A percentile compares a stretch with the other conserved stretches of the same genome.
phyloP scores from a whole-genome alignment of 83 land plant genomes.

The Thuja plicata region DNA sequence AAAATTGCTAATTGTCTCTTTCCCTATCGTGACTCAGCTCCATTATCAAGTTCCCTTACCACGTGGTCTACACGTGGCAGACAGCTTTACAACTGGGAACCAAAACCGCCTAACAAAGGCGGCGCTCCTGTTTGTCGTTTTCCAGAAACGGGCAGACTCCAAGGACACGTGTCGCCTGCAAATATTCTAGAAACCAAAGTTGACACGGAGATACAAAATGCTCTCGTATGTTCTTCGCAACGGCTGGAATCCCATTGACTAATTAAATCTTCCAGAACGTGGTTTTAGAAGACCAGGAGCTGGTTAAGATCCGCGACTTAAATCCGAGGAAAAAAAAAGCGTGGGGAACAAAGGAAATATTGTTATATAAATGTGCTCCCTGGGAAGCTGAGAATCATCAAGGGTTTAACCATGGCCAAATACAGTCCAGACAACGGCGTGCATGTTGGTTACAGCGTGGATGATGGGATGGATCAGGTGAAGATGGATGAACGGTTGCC shows the following conservation, averaged over 20 bases:
- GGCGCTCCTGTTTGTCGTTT: neutral
- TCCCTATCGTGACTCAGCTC: neutral
- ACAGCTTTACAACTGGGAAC: neutral
- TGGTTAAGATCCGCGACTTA: neutral
- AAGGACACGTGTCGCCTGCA: neutral
- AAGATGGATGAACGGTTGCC: slow-evolving; percentile 46
- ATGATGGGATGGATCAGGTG: slow-evolving; percentile 33
- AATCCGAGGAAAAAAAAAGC: neutral
- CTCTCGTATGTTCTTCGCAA: neutral
- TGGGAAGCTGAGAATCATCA: neutral
- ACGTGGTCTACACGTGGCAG: neutral
- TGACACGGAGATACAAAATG: neutral
- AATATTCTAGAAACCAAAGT: neutral
- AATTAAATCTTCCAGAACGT: neutral
- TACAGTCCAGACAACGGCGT: slow-evolving; percentile 29
- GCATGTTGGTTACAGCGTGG: slow-evolving; percentile 59
- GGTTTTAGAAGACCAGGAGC: neutral
- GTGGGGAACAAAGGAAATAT: neutral
- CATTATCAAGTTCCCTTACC: neutral
- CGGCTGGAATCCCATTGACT: neutral
- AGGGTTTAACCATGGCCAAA: slow-evolving; percentile 18
- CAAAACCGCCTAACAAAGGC: neutral
- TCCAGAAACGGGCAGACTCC: neutral
- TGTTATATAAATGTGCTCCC: neutral
- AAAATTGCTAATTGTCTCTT: neutral